Conservation (phyloP, 495 filamentous ascomycete genomes). For the Parathielavia hyrcaniae region DNA sequence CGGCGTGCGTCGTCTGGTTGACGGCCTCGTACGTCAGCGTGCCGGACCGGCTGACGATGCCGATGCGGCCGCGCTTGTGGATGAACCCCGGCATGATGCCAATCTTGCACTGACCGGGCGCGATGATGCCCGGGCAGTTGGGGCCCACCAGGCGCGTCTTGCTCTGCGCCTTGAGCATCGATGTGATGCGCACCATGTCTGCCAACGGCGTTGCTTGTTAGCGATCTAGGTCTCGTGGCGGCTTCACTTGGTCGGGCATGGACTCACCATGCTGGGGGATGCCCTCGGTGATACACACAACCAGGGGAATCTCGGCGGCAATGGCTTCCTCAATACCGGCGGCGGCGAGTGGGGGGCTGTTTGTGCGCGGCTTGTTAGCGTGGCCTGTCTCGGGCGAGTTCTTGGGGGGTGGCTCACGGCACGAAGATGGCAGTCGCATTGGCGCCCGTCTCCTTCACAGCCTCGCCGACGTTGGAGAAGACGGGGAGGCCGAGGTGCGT, state of each 20-base stretch:
- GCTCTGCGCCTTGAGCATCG: conserved; percentile 93
- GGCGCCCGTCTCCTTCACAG: conserved; percentile 85
- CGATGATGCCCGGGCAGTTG: conserved; percentile 98
- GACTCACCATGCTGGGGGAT: conserved; percentile 88
- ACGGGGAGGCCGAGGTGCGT: conserved; percentile 88
- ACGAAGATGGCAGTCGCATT: conserved; percentile 95
- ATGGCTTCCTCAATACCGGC: conserved; percentile 96
- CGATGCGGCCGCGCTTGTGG: conserved; percentile 97
- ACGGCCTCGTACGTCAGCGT: conserved; percentile 99
- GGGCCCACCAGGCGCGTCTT: conserved; percentile 96
- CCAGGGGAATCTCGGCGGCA: conserved; percentile 80
- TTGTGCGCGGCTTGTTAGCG: conserved; percentile 11
- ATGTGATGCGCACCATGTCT: conserved; percentile 99
- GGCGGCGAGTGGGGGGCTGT: conserved; percentile 81
- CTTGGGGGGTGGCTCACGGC: conserved; percentile 53
- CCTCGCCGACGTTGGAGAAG: conserved; percentile 82
- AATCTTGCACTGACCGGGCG: conserved; percentile 97
- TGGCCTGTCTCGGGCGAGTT: not conserved
- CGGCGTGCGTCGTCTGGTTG: conserved; percentile 97
- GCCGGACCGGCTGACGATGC: conserved; percentile 96
- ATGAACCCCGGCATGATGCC: conserved; percentile 99
- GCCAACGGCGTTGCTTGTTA: conserved; percentile 18
- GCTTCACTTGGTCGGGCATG: not conserved
- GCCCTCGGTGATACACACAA: conserved; percentile 97
- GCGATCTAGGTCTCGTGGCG: not conserved